Evolutionary conservation across 768 basidiomycete species (phyloP), one percentile per base, ranked within the genome.

Genomic region (Brasilioporus rufonigricans): DNA sequence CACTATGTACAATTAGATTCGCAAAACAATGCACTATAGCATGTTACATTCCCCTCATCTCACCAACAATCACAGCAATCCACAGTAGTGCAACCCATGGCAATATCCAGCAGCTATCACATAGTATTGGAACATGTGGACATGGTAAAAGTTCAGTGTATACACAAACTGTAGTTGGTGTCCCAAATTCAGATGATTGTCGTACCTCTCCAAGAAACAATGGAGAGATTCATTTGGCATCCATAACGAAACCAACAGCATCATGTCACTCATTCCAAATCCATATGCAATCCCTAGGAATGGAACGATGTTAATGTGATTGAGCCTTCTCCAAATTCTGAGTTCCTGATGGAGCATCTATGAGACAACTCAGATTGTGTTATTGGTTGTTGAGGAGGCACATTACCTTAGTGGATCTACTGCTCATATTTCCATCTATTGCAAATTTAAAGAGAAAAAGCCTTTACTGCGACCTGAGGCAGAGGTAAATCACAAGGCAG

Each of bases 171-270:
- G 47, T 9, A 66, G 49, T n/a, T 50, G 53, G 5, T 53, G 52
- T 1, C 1, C 12, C n/a, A 44, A 18, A 10, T 5, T 6, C 18
- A 61, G 53, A 6, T 16, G 24, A 12, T 10, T 3, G 5, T 54
- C 27, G 11, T 64, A 47, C 35, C 58, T 36, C 1, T 1, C 19
- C 6, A 57, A 35, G 35, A 71, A 67, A 2, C 18, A 24, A 2
- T 52, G 33, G 11, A 72, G 56, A 0, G 60, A 60, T 8, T 55
- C 65, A 19, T 68, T 67, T 0, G 64, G 65, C 54, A 69, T 59
- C 71, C 71, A 72, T 3, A 61, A 63, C 3, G 66, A 69, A 6
- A 72, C 70, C 58, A 72, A 52, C 1, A 66, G 67, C 27, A 55
- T 49, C 12, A 58, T 4, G 12, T 18, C 61, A 5, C 18, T 40